These are phyloP conservation scores for Dendrobium catenatum DNA, from an alignment of 106 monocot species.

Conservation along the genomic window DNA sequence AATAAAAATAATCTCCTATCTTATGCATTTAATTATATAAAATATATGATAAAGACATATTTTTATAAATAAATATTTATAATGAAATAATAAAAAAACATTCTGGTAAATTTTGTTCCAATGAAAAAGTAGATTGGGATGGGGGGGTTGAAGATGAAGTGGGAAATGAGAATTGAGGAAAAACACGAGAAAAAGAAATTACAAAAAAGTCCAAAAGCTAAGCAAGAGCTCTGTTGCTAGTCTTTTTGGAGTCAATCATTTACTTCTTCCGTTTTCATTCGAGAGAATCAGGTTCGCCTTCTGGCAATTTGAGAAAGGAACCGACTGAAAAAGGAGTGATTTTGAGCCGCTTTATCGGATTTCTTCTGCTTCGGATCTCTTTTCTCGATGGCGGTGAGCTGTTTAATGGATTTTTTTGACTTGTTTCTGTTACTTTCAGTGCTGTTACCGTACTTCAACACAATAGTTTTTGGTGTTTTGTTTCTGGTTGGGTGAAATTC, in stretches of 20 bases:
- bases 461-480: no score
- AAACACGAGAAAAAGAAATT: not conserved
- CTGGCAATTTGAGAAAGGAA: not conserved
- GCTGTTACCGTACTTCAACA: not conserved
- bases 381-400: conserved; percentile 1
- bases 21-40: no score
- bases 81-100: no score
- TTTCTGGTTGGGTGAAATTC: no score
- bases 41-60: no score
- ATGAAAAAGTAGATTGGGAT: not conserved
- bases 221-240: not conserved
- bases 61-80: no score
- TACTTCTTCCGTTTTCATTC: not conserved
- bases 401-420: not conserved
- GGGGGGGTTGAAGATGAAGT: not conserved
- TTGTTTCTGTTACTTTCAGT: not conserved
- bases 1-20: no score
- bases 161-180: not conserved
- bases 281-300: no score
- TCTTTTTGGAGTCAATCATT: not conserved
- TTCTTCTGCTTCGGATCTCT: not conserved
- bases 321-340: not conserved
- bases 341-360: not conserved
- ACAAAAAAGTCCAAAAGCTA: not conserved
- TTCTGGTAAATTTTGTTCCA: not conserved